phyloP scores from a whole-genome alignment of 441 rosid species.

The Brassica balearica region DNA sequence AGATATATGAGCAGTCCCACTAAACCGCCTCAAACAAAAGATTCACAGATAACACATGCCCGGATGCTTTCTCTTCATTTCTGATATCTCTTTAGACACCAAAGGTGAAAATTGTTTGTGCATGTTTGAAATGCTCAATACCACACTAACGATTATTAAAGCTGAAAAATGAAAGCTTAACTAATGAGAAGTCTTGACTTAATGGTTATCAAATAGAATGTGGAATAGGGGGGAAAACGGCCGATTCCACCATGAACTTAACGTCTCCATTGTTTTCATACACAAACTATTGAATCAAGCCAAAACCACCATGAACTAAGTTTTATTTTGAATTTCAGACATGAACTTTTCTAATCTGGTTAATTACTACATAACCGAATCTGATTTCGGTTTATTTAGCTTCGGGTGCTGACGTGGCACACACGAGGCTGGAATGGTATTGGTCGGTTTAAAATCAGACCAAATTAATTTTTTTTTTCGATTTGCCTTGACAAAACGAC shows the following conservation, averaged over 20 bases:
- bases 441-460: background rate
- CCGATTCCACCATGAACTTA: background rate
- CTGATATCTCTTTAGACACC: slow-evolving; percentile 17
- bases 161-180: background rate
- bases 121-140: background rate
- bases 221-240: slow-evolving; percentile 26
- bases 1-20: slow-evolving; percentile 25
- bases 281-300: background rate
- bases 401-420: background rate
- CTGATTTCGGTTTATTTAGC: background rate
- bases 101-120: slow-evolving; percentile 17
- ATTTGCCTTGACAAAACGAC: background rate
- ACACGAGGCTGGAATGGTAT: background rate
- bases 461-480: background rate
- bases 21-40: slow-evolving; percentile 20
- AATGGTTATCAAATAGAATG: slow-evolving; percentile 26
- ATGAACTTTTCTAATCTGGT: background rate
- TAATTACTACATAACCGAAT: background rate
- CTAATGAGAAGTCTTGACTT: slow-evolving; percentile 28
- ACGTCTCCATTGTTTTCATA: background rate
- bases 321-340: background rate
- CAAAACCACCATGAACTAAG: background rate
- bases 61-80: slow-evolving; percentile 24
- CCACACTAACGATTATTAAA: too few relatives aligned
- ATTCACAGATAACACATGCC: background rate